Evolutionary conservation across 306 rosid species (phyloP).

Genomic region (Cercis canadensis): DNA sequence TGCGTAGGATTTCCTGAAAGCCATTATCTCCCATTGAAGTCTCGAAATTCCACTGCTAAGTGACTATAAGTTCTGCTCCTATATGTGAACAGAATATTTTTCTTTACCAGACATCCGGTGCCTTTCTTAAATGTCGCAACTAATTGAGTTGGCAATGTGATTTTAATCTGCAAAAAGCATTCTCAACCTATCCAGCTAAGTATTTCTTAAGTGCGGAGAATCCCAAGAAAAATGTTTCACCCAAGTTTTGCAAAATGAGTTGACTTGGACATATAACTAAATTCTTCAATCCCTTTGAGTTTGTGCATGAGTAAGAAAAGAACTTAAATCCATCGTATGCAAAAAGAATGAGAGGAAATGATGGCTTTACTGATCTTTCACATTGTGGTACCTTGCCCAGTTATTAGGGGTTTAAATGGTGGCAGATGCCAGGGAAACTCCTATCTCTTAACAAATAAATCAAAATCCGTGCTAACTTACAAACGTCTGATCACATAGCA

Average conservation of each 20-base stretch:
- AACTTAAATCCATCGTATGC: conserved; percentile 12
- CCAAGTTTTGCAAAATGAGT: no score
- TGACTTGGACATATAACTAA: not conserved
- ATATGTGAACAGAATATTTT: not conserved
- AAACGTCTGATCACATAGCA: conserved; percentile 4
- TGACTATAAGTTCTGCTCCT: not conserved
- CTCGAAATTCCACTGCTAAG: conserved; percentile 14
- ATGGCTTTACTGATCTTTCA: not conserved
- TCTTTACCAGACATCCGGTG: not conserved
- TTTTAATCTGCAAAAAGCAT: no score
- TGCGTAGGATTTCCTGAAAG: conserved; percentile 2
- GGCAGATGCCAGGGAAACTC: conserved; percentile 6
- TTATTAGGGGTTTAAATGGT: conserved; percentile 15
- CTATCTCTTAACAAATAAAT: not conserved
- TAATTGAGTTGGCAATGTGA: no score
- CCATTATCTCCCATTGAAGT: not conserved
- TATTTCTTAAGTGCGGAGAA: conserved; percentile 18
- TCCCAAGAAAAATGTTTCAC: no score
- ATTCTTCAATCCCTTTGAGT: conserved; percentile 1
- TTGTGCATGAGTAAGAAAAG: not conserved
- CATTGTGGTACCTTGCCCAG: conserved; percentile 24
- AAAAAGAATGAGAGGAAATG: conserved; percentile 10
- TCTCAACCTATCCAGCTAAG: not conserved
- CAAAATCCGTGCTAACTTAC: conserved; percentile 11
- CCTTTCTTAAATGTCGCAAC: no score